These are phyloP conservation scores for Orbilia javanica DNA, from an alignment of 2,329 filamentous ascomycete species.

Conservation along the genomic window DNA sequence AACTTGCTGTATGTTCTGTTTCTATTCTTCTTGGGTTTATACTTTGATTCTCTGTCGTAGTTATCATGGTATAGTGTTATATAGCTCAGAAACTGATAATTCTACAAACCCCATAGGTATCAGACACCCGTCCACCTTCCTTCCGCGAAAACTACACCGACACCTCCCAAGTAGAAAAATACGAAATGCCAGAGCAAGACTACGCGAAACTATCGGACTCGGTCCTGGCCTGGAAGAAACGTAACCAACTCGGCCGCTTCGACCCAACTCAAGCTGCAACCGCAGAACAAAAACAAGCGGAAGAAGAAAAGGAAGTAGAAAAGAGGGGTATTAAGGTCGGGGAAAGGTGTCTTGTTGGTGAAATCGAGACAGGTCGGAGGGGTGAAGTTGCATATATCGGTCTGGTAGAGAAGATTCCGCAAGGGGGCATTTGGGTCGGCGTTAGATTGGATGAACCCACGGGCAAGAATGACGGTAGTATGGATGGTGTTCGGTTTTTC, in stretches of 20 bases:
- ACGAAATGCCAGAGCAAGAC: slow-evolving; percentile 84
- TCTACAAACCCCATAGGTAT: slow-evolving; percentile 72
- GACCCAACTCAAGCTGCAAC: slow-evolving; percentile 83
- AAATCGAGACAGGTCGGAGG: slow-evolving; percentile 75
- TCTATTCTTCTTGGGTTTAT: background rate
- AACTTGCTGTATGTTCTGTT: slow-evolving; percentile 74
- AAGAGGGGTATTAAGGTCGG: slow-evolving; percentile 76
- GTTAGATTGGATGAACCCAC: slow-evolving; percentile 82
- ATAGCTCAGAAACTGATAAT: background rate
- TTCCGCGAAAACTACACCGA: slow-evolving; percentile 85
- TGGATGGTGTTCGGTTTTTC: slow-evolving; percentile 77
- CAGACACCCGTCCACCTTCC: slow-evolving; percentile 81
- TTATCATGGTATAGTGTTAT: no score
- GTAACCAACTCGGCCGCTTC: slow-evolving; percentile 95
- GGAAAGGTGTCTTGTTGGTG: slow-evolving; percentile 75
- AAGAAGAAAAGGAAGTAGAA: slow-evolving; percentile 77
- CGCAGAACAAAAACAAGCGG: slow-evolving; percentile 78
- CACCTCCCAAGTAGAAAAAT: slow-evolving; percentile 85
- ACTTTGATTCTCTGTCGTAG: no score
- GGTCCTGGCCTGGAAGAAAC: slow-evolving; percentile 94
- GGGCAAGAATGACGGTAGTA: slow-evolving; percentile 84
- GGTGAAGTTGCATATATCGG: slow-evolving; percentile 80
- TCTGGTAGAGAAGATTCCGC: slow-evolving; percentile 79
- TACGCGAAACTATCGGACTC: slow-evolving; percentile 89
- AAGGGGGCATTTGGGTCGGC: slow-evolving; percentile 78